phyloP scores from a whole-genome alignment of 1,284 basidiomycete genomes.

The Singerocomus rubriflavus region DNA sequence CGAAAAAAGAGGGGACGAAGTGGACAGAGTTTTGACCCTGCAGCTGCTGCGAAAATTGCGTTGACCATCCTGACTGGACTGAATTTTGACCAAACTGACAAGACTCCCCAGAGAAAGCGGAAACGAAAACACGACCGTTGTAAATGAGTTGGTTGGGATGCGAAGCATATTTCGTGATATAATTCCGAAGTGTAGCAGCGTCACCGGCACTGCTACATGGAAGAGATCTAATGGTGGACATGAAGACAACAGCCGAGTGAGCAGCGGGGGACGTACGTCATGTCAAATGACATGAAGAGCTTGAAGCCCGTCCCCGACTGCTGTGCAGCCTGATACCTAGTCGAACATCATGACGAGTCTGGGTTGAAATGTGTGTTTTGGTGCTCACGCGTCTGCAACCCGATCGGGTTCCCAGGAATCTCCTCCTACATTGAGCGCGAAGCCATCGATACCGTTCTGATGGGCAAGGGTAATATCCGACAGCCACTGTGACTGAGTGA shows the following conservation, averaged over 20 bases:
- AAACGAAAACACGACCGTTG: slow-evolving; percentile 60
- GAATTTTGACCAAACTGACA: slow-evolving; percentile 66
- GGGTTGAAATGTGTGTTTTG: background rate
- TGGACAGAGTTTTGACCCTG: slow-evolving; percentile 46
- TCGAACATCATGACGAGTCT: background rate
- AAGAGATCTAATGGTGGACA: slow-evolving; percentile 41
- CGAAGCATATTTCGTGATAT: slow-evolving; percentile 54
- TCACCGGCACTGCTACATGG: slow-evolving; percentile 56
- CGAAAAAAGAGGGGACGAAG: slow-evolving; percentile 68
- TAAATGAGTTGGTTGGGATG: slow-evolving; percentile 67
- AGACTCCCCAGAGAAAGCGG: slow-evolving; percentile 77
- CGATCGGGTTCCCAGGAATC: slow-evolving; percentile 66
- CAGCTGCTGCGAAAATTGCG: slow-evolving; percentile 53
- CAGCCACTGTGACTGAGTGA: slow-evolving; percentile 55
- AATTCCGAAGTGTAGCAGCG: slow-evolving; percentile 52
- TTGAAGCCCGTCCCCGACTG: slow-evolving; percentile 62
- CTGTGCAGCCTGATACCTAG: slow-evolving; percentile 50
- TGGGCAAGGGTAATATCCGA: slow-evolving; percentile 57
- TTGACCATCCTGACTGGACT: slow-evolving; percentile 52
- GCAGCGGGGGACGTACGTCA: slow-evolving; percentile 49
- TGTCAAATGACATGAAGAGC: slow-evolving; percentile 78
- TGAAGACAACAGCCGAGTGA: background rate
- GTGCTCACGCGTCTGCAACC: slow-evolving; percentile 62
- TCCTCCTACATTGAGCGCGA: slow-evolving; percentile 63
- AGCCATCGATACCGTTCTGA: slow-evolving; percentile 60